Percentiles rank a stretch among this genome's conserved stretches.
These are phyloP conservation scores for Schizopora paradoxa DNA, from an alignment of 1,284 basidiomycete species.

Conservation along the genomic window DNA sequence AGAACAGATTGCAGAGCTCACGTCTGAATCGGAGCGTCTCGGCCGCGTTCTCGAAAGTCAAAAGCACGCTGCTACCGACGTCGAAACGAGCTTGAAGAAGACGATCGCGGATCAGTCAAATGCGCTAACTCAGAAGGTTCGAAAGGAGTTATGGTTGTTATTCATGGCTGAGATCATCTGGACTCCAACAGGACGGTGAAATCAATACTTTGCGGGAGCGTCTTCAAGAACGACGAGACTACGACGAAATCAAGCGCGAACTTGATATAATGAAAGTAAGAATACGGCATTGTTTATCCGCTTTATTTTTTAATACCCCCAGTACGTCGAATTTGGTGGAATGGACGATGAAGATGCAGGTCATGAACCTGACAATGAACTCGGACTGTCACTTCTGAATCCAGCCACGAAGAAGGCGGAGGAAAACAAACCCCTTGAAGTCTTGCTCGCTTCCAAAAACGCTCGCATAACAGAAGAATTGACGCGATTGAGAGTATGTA, in stretches of 20 bases:
- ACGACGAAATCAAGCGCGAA: constrained; percentile 94
- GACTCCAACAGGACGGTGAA: constrained; percentile 45
- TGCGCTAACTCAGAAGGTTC: constrained; percentile 56
- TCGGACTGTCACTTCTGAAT: constrained; percentile 68
- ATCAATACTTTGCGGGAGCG: constrained; percentile 61
- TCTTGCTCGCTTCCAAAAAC: constrained; percentile 89
- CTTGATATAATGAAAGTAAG: constrained; percentile 93
- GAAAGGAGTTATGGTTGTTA: constrained; percentile 10
- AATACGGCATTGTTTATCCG: constrained; percentile 1
- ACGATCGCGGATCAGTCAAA: constrained; percentile 56
- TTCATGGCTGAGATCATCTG: neutral
- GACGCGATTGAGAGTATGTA: constrained; percentile 77
- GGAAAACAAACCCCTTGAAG: constrained; percentile 81
- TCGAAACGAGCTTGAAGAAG: constrained; percentile 45
- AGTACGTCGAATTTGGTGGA: constrained; percentile 93
- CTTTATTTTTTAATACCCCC: constrained; percentile 12
- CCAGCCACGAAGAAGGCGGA: constrained; percentile 82
- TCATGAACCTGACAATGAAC: constrained; percentile 37
- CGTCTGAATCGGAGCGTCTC: constrained; percentile 67
- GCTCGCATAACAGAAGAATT: constrained; percentile 91
- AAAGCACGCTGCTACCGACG: constrained; percentile 51
- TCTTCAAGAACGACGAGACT: constrained; percentile 74
- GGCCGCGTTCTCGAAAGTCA: constrained; percentile 66
- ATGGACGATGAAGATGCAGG: constrained; percentile 66
- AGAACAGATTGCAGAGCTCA: constrained; percentile 64